Evolutionary conservation across 2,329 filamentous ascomycete species (phyloP).

Genomic region (Pseudocercospora musae): DNA sequence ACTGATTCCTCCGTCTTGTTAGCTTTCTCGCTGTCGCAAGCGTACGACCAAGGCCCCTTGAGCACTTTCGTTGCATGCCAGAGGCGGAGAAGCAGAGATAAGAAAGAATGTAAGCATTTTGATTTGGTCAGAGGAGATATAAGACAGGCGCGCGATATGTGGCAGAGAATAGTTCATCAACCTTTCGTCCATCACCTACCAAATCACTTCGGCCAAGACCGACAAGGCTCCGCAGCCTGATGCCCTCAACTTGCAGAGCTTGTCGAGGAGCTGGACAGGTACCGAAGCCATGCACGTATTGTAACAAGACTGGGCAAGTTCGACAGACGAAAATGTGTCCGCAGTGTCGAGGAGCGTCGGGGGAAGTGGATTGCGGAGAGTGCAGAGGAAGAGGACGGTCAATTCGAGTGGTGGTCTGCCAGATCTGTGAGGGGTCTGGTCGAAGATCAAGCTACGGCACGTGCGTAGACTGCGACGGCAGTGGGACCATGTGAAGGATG

Average conservation of each 20-base stretch:
- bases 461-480: not conserved
- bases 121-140: not conserved
- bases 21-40: not conserved
- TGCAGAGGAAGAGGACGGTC: not conserved
- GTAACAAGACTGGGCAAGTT: slow-evolving; percentile 1
- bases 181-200: not conserved
- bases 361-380: not conserved
- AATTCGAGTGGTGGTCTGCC: not conserved
- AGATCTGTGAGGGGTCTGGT: not conserved
- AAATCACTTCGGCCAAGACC: not conserved
- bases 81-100: not conserved
- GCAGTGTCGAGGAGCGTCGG: not conserved
- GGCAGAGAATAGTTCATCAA: not conserved
- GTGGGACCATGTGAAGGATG: not conserved
- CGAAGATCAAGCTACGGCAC: not conserved
- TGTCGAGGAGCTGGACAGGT: not conserved
- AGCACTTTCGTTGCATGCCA: not conserved
- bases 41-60: not conserved
- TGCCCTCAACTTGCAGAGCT: not conserved
- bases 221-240: not conserved
- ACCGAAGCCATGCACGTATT: not conserved
- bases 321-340: not conserved
- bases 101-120: not conserved
- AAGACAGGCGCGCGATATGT: not conserved
- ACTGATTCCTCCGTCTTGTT: not conserved